phyloP scores from a whole-genome alignment of 345 rosid species.

The Alliaria petiolata region DNA sequence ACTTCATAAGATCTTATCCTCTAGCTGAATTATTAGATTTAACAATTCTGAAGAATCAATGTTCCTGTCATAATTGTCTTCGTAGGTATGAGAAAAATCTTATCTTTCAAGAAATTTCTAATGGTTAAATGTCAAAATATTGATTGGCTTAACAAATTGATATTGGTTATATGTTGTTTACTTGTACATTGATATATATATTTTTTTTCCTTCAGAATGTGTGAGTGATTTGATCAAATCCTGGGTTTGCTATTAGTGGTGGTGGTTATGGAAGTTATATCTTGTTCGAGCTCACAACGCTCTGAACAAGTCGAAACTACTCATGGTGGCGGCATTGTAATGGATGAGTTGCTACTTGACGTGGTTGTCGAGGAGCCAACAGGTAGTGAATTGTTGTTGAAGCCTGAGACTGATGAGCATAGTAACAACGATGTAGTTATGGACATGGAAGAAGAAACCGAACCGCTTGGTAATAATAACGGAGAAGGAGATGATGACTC shows the following conservation, averaged over 20 bases:
- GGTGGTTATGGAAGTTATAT: constrained; percentile 52
- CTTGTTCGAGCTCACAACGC: constrained; percentile 51
- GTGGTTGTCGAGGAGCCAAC: constrained; percentile 37
- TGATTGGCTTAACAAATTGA: no score
- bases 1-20: constrained; percentile 1
- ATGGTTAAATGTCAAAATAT: neutral
- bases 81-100: neutral
- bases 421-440: constrained; percentile 28
- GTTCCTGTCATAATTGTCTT: neutral
- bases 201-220: neutral
- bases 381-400: constrained; percentile 27
- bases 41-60: neutral
- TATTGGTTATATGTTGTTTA: neutral
- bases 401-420: constrained; percentile 45
- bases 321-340: constrained; percentile 29
- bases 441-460: constrained; percentile 50
- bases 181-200: neutral
- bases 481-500: constrained; percentile 42
- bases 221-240: neutral
- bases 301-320: constrained; percentile 39
- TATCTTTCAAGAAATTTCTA: constrained; percentile 2
- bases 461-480: constrained; percentile 42
- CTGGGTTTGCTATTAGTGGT: constrained; percentile 6
- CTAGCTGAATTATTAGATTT: neutral
- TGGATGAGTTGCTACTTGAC: constrained; percentile 35